Percentiles rank a stretch among this genome's conserved stretches.
phyloP scores from a whole-genome alignment of 371 early-diverging fungal species.

The Batkoa obscura region DNA sequence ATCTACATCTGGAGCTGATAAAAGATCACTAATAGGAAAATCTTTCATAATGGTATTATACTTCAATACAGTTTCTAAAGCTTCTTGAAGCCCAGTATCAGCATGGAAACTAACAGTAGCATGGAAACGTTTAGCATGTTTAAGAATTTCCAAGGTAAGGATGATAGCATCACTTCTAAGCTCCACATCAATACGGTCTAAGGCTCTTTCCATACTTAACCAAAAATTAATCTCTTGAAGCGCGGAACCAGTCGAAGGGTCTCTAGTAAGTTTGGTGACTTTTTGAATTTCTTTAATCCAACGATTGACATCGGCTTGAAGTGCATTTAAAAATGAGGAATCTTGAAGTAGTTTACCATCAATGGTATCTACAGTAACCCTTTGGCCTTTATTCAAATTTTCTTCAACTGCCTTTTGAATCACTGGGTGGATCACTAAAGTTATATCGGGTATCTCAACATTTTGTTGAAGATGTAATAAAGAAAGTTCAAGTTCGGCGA shows the following conservation, averaged over 20 bases:
- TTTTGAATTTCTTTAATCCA: slow-evolving; percentile 99
- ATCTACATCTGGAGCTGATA: slow-evolving; percentile 81
- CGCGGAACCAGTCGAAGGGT: slow-evolving; percentile 81
- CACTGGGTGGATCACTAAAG: slow-evolving; percentile 66
- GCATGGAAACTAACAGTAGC: slow-evolving; percentile 92
- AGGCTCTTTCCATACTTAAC: slow-evolving; percentile 86
- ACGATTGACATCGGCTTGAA: slow-evolving; percentile 87
- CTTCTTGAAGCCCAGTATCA: slow-evolving; percentile 96
- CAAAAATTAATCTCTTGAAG: slow-evolving; percentile 97
- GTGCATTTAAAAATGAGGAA: slow-evolving; percentile 72
- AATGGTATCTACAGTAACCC: slow-evolving; percentile 52
- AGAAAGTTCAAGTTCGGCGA: slow-evolving; percentile 92
- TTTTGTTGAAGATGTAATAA: slow-evolving; percentile 90
- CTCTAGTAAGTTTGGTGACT: slow-evolving; percentile 85
- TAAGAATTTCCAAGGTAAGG: slow-evolving; percentile 81
- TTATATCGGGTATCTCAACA: slow-evolving; percentile 89
- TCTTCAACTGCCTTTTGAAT: slow-evolving; percentile 60
- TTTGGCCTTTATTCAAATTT: slow-evolving; percentile 37
- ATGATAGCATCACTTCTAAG: slow-evolving; percentile 81
- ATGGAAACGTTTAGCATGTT: slow-evolving; percentile 94
- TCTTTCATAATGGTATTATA: slow-evolving; percentile 97
- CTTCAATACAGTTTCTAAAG: slow-evolving; percentile 71
- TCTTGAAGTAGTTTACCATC: slow-evolving; percentile 47
- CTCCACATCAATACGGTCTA: slow-evolving; percentile 85
- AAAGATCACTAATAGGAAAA: slow-evolving; percentile 88